phyloP scores from a whole-genome alignment of 75 land plant genomes.

The Sequoiadendron giganteum region DNA sequence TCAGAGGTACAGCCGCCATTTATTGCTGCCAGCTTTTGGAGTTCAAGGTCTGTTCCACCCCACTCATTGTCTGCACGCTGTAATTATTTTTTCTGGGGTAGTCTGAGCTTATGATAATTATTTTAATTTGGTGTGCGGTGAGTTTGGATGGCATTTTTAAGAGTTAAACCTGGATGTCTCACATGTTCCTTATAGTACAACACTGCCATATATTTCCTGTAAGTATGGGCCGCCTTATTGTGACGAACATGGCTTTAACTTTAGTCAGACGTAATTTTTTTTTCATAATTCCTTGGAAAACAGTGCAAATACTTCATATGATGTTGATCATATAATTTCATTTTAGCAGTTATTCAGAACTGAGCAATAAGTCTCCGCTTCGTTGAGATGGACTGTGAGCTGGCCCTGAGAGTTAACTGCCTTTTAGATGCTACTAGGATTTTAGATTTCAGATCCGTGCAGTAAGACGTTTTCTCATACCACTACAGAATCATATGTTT shows the following conservation, averaged over 20 bases:
- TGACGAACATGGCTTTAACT: not conserved
- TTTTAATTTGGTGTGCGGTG: not conserved
- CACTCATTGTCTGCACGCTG: not conserved
- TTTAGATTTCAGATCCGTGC: not conserved
- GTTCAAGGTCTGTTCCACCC: constrained; percentile 43
- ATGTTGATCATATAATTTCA: not conserved
- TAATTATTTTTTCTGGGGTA: not conserved
- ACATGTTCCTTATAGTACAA: not conserved
- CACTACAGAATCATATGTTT: not conserved
- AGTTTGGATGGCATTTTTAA: not conserved
- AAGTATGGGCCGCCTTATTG: not conserved
- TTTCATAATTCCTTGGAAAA: not conserved
- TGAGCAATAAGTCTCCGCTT: not conserved
- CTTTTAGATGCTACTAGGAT: not conserved
- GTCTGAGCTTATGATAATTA: not conserved
- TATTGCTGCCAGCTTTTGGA: constrained; percentile 91
- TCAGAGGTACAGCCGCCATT: constrained; percentile 90
- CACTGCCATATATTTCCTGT: not conserved
- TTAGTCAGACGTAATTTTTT: not conserved
- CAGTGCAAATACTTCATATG: not conserved
- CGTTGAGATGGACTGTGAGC: not conserved
- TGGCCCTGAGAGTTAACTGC: not conserved
- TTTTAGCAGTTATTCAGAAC: not conserved
- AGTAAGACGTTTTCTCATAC: not conserved
- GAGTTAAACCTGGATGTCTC: not conserved